phyloP scores from a whole-genome alignment of 108 stramenopile genomes.

The Discostella pseudostelligera region DNA sequence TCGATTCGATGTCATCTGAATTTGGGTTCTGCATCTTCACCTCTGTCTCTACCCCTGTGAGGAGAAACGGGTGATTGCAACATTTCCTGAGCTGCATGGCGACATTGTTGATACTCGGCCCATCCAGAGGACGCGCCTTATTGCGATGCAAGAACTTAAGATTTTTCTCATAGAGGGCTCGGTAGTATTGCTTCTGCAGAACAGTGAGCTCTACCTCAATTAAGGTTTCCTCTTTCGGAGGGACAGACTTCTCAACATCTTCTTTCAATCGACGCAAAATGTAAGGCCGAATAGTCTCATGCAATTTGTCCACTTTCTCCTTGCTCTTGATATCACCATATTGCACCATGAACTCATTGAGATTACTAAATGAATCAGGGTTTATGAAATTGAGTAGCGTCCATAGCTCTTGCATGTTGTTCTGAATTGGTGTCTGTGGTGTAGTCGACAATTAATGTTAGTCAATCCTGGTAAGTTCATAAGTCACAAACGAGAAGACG shows the following conservation, averaged over 20 bases:
- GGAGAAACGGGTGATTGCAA: slow-evolving; percentile 97
- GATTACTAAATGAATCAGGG: slow-evolving; percentile 52
- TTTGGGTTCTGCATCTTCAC: slow-evolving; percentile 44
- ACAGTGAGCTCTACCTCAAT: slow-evolving; percentile 97
- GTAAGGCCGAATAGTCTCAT: slow-evolving; percentile 87
- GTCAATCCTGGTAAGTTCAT: neutral
- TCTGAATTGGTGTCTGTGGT: slow-evolving; percentile 59
- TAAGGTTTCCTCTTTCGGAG: slow-evolving; percentile 93
- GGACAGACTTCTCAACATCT: slow-evolving; percentile 91
- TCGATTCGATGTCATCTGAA: slow-evolving; percentile 53
- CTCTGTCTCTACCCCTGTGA: slow-evolving; percentile 87
- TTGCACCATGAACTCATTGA: slow-evolving; percentile 76
- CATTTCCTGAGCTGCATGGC: slow-evolving; percentile 94
- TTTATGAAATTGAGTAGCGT: slow-evolving; percentile 89
- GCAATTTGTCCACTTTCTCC: slow-evolving; percentile 80
- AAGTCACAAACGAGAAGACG: neutral
- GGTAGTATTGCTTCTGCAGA: slow-evolving; percentile 95
- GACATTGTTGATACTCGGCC: slow-evolving; percentile 74
- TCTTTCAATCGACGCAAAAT: slow-evolving; percentile 93
- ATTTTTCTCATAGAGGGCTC: slow-evolving; percentile 94
- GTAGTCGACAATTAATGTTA: neutral
- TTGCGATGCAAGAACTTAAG: slow-evolving; percentile 78
- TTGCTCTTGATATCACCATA: slow-evolving; percentile 83
- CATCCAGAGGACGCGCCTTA: slow-evolving; percentile 82
- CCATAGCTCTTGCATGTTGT: slow-evolving; percentile 88